phyloP scores from a whole-genome alignment of 2,329 filamentous ascomycete genomes.

The Helminthosporium solani region DNA sequence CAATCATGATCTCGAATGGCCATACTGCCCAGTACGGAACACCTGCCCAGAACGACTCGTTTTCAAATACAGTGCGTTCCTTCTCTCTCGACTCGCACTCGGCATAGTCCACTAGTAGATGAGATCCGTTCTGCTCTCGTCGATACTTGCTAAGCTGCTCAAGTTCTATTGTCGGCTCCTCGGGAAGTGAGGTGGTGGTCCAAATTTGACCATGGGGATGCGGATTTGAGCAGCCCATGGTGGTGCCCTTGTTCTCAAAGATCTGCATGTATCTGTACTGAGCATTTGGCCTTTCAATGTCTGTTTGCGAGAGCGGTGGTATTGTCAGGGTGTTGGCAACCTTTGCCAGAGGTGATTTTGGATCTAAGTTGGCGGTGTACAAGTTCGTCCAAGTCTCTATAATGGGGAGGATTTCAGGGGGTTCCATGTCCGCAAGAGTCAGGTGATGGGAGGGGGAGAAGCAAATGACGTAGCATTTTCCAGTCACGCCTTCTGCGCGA shows the following conservation, averaged over 20 bases:
- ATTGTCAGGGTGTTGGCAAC: conserved; percentile 49
- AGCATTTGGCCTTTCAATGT: conserved; percentile 58
- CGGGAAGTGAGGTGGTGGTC: conserved; percentile 87
- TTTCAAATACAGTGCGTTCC: conserved; percentile 87
- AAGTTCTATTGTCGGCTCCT: conserved; percentile 82
- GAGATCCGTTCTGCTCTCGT: conserved; percentile 66
- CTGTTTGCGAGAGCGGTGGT: conserved; percentile 49
- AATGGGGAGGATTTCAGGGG: conserved; percentile 74
- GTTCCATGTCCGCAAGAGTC: conserved; percentile 85
- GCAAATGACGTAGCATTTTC: conserved; percentile 95
- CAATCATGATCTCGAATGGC: conserved; percentile 93
- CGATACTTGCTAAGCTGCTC: conserved; percentile 77
- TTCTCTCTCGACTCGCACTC: conserved; percentile 76
- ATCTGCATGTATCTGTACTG: conserved; percentile 98
- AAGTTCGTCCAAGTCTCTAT: conserved; percentile 90
- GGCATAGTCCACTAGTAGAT: conserved; percentile 85
- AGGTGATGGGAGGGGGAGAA: conserved; percentile 90
- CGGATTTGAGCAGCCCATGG: conserved; percentile 98
- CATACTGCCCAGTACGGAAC: conserved; percentile 98
- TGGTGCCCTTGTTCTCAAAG: conserved; percentile 96
- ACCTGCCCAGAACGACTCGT: conserved; percentile 78
- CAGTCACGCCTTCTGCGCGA: conserved; percentile 80
- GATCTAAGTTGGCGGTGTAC: conserved; percentile 78
- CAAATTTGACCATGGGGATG: conserved; percentile 97
- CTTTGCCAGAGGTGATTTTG: conserved; percentile 63